phyloP scores from a whole-genome alignment of 352 stramenopile genomes.

The Pythium pyrilobum region DNA sequence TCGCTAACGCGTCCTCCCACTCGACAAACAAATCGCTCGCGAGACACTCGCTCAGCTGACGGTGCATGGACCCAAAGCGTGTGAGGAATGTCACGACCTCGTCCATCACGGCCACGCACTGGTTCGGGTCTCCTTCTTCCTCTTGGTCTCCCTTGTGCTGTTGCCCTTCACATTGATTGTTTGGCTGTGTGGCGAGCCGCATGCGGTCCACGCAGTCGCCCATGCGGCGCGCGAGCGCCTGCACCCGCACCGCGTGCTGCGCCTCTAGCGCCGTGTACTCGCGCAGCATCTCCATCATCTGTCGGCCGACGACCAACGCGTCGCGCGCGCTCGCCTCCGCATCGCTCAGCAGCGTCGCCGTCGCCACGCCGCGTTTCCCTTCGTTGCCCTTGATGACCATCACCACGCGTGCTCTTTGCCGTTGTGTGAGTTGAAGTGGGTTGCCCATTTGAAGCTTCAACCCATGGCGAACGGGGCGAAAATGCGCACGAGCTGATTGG shows the following conservation, averaged over 20 bases:
- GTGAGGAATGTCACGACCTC: conserved; percentile 31
- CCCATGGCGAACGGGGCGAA: conserved; percentile 3
- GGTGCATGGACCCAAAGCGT: conserved; percentile 24
- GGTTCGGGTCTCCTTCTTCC: conserved; percentile 10
- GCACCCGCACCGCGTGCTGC: conserved; percentile 19
- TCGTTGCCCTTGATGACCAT: conserved; percentile 11
- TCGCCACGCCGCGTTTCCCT: neutral
- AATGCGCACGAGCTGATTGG: conserved; percentile 18
- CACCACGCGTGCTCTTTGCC: neutral
- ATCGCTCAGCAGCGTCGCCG: neutral
- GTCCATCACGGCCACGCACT: conserved; percentile 26
- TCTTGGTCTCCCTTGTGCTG: neutral
- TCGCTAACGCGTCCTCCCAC: conserved; percentile 14
- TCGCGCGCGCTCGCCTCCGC: conserved; percentile 12
- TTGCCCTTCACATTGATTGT: neutral
- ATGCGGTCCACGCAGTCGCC: conserved; percentile 22
- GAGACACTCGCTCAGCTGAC: conserved; percentile 23
- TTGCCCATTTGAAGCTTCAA: too few species aligned
- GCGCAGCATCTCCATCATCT: conserved; percentile 25
- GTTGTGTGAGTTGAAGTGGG: neutral
- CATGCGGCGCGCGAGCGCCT: conserved; percentile 16
- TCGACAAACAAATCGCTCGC: conserved; percentile 19
- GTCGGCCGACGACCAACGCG: conserved; percentile 16
- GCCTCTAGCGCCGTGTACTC: conserved; percentile 25
- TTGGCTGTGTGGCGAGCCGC: neutral